Evolutionary conservation across 2,329 filamentous ascomycete species (phyloP), one percentile per base, ranked within the genome.

Genomic region (Pseudogymnoascus sp.): DNA sequence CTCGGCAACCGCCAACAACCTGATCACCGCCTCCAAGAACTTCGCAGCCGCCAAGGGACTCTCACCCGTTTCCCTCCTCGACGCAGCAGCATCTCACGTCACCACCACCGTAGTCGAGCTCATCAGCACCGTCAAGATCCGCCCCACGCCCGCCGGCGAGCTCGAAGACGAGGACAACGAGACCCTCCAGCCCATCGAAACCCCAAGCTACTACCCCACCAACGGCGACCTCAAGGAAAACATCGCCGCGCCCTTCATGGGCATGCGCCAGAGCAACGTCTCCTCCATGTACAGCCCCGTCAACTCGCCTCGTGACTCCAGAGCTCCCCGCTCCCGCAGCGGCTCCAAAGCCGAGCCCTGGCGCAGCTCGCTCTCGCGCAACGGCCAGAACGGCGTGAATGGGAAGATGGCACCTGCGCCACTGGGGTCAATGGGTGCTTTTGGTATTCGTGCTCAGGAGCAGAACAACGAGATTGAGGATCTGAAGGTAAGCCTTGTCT

Each of bases 1-100:
- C 2, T 95, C 91, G n/a, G 88, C 88, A 2, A 96, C 93, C 1
- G 92, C 94, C 57, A 97, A 97, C 78, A 94, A 93, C 70, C 80
- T 99, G 62, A 97, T 97, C 69, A 97, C 93, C 2, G 91, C 93
- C 1, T 88, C 90, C 35, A 96, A 95, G 77, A 96, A 96, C 71
- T 96, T 94, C 73, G 87, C 89, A 35, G 82, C 84, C 9, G 87
- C 91, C 0, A 86, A 84, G 18, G 94, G 94, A 30, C 82, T 99
- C 33, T 93, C 91, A 1, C 94, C 94, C 0, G 88, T 99, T n/a
- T 96, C 91, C 5, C 77, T 99, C 2, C 79, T 99, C 20, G 94
- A 99, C 73, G 94, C 93, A 3, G 93, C 94, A 2, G 91, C 93
- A 6, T 94, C 90, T 22, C 91, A 99, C 74, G 80, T 97, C 36